Evolutionary conservation across 805 yeast genomes (phyloP), one percentile per base, ranked within the genome.

Genomic region (Zygosaccharomyces lentus): DNA sequence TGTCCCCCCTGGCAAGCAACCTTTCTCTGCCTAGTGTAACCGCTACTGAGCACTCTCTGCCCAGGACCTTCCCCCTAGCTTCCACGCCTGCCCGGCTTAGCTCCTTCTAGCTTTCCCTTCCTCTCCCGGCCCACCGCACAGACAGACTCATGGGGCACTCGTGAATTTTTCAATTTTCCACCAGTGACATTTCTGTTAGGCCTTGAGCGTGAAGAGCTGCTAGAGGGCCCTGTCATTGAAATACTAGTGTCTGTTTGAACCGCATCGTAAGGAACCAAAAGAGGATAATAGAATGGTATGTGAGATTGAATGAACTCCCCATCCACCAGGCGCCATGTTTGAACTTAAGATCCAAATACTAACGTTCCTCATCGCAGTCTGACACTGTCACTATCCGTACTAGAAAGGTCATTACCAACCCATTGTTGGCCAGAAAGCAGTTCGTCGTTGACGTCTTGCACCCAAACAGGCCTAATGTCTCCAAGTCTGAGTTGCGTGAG

Each of bases 321-420:
- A 10, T 5, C 16, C 15, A n/a, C 13, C 32, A 7, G 9, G 9
- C 10, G 9, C 15, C 32, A 12, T 10, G 32, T 5, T 29, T 7
- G 8, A 29, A 13, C n/a, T 13, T 3, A 13, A 29, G 32, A n/a
- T 29, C 32, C 15, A 29, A n/a, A 29, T 29, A 29, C 32, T 29
- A 29, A 29, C 32, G 32, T 29, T 29, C 32, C 32, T 29, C 15
- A 29, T 34, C 60, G 45, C 66, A 86, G 96, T 86, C 95, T 84
- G 99, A 93, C 95, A 90, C 98, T 74, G 90, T 93, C 78, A 93
- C 99, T 71, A 87, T 93, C 82, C 91, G 98, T 84, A 91, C 98
- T 75, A 86, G 98, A 85, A 91, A 73, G 71, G 96, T 91, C 80
- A 87, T 91, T 77, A 77, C 96, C 78, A 93, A 93, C 95, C 96